Base-by-base conservation (phyloP, 2,329 filamentous ascomycete species). In the Paecilomyces dactylethromorphus region DNA sequence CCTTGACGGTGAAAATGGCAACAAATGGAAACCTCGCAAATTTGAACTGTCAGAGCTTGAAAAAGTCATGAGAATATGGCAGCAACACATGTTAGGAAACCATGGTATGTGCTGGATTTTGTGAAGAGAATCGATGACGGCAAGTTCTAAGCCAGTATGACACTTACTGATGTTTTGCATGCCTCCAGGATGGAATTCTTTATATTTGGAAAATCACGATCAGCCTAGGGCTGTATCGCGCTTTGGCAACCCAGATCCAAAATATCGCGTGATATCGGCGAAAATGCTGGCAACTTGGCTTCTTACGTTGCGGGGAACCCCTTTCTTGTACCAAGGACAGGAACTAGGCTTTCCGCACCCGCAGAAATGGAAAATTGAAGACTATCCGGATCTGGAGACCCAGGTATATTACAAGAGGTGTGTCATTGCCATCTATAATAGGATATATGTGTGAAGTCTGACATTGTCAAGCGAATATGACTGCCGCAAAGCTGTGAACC, bases 151-250 rank as follows among this genome's bases (percentile, higher is more conserved):
- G 18, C 15, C 3, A 45, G 2, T 5, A 3, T 21, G 3, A 7
- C 4, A 45, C 4, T 6, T 18, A 18, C 39, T 45, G 39, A 45
- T 45, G 21, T 8, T 45, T 3, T 45, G 4, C 2, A 60, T 60
- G 56, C 79, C 62, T 12, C 67, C 71, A 58, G 74, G 77, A 5
- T 85, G 83, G 83, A 84, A 81, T 0, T 85, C 84, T 0, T 76
- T 81, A 0, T 88, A 87, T 65, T 77, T 83, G 57, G 85, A 88
- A 66, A 87, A 87, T 64, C 85, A 88, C 68, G 85, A 88, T 66
- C 80, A 85, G 59, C 79, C 80, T 2, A 78, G 85, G 0, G 81
- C 80, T 1, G 72, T 87, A 4, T 82, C 81, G 2, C 78, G 84
- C 2, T 83, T 80, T 59, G 78, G 76, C 0, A 77, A 75, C 13